Base-by-base conservation (phyloP, 1,284 basidiomycete species). In the Ceratobasidium sp. region DNA sequence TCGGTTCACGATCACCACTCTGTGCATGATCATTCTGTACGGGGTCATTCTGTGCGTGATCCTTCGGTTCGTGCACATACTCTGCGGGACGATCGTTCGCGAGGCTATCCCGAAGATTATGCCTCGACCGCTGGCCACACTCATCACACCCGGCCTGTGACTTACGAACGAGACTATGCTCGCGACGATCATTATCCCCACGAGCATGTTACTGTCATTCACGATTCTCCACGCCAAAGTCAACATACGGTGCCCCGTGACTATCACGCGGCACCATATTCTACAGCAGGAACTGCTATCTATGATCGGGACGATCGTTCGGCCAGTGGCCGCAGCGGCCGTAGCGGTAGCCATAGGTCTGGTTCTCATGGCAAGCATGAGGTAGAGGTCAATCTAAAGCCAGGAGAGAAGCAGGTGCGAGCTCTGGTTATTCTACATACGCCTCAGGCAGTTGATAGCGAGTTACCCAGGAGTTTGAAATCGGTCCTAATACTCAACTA, bases 401-500 rank as follows among this genome's bases (percentile, higher is more conserved):
- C 73, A 20, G 73, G 73, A 9, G 73, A 76, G 38, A 66, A 64
- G 13, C 73, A 76, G 73, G 73, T 76, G 52, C 64, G 50, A 26
- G 20, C 1, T 33, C 46, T 1, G 13, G 9, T 33, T 10, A 40
- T n/a, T 15, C 12, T 44, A n/a, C 33, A 40, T 3, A 33, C 23
- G n/a, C 50, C 38, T 13, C 50, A 23, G 28, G 7, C 2, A 4
- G 42, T n/a, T 69, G 13, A 69, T 33, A 57, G 1, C 26, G 20
- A 42, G 46, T 13, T 6, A 17, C 26, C 28, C 54, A 76, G 73
- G 73, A 76, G 33, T 76, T 76, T 46, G 64, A 54, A 40, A 76
- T 76, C 54, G 73, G 73, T 15, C 73, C 73, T 20, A 76, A 76
- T 40, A 76, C 73, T n/a, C 73, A 76, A 26, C 73, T 76, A 2